Base-by-base conservation (phyloP, 805 yeast genomes). In the Wickerhamiella kurtzmanii region DNA sequence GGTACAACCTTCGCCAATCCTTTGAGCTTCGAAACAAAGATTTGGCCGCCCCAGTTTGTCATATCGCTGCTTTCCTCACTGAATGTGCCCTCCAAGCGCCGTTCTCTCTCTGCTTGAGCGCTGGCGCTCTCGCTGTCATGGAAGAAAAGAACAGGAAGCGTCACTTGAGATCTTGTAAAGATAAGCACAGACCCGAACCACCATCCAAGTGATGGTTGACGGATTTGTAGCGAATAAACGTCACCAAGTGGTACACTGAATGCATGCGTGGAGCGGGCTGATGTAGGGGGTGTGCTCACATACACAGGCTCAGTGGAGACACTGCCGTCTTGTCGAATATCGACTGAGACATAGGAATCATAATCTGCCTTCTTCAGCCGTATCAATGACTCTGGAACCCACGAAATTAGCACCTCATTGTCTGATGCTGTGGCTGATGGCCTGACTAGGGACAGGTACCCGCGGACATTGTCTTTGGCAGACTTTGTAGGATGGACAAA, bases 111-210 rank as follows among this genome's bases (percentile, higher is more conserved):
- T 50, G 72, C 64, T 44, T 73, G 66, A 0, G 95, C 85, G 37
- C 89, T 81, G 4, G 84, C 80, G 32, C 81, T 76, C 55, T 83
- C 88, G 47, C 83, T 82, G 59, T 92, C 98, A 63, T 92, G 98
- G 68, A 92, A 88, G 62, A 88, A 92, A 37, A 92, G 58, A 3
- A 87, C 80, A 0, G 97, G 97, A 16, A 86, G 64, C 40, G 78
- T 76, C 6, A 76, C 76, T 38, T 66, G 76, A 28, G 64, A 60
- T 53, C 75, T 74, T 1, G 89, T 75, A 62, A 85, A 80, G 22
- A 92, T 63, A 1, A 86, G 68, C 15, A 89, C 66, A 0, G 95
- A 83, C 0, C 99, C 99, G 64, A 75, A 77, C 96, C 96, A 89
- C 77, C 87, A 79, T 1, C 88, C 94, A 15, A 77, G 67, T 2